phyloP scores from a whole-genome alignment of 2,329 filamentous ascomycete genomes.

The Botrytis deweyae region DNA sequence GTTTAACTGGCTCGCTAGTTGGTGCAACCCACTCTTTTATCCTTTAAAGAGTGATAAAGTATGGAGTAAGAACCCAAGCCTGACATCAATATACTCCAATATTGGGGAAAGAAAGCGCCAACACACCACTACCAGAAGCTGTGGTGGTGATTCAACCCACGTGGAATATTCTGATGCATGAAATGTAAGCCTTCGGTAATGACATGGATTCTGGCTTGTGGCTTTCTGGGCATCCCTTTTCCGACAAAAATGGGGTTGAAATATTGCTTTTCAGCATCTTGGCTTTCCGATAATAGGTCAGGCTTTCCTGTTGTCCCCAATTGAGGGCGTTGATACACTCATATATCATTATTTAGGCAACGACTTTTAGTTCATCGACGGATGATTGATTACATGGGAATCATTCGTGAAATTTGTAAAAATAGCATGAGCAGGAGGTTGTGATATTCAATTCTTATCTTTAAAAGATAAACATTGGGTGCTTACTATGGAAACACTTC shows the following conservation, averaged over 20 bases:
- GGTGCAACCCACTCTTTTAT: neutral
- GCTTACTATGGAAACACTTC: neutral
- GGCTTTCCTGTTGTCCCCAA: no score
- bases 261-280: constrained; percentile 10
- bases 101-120: neutral
- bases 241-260: neutral
- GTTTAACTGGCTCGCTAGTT: neutral
- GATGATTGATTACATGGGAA: neutral
- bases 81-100: neutral
- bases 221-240: constrained; percentile 10
- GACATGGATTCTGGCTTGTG: neutral
- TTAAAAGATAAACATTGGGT: neutral
- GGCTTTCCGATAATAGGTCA: constrained; percentile 4
- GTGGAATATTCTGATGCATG: constrained; percentile 6
- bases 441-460: neutral
- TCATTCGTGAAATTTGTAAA: neutral
- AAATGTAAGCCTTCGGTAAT: constrained; percentile 3
- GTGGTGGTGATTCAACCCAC: neutral
- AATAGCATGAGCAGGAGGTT: neutral
- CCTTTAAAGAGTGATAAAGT: neutral
- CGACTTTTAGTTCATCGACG: neutral
- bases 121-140: neutral
- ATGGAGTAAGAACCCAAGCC: neutral
- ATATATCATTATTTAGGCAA: constrained; percentile 13
- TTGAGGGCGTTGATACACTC: neutral